Percentiles rank a stretch among this genome's conserved stretches.
phyloP scores from a whole-genome alignment of 345 rosid species.

The Chamaenerion angustifolium region DNA sequence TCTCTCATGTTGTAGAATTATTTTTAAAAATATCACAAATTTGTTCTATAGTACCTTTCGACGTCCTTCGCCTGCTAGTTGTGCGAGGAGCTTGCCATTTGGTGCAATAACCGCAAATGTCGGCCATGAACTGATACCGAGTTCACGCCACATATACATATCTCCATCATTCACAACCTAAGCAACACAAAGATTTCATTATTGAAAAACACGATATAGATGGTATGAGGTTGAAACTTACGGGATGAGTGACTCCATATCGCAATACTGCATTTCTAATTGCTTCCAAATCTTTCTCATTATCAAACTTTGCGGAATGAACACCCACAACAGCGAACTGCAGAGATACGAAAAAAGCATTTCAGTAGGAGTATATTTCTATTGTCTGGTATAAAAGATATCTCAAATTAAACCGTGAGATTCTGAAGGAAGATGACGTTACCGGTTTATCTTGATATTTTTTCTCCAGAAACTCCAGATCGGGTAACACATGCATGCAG shows the following conservation, averaged over 20 bases:
- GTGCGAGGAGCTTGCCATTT: slow-evolving; percentile 73
- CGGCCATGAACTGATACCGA: slow-evolving; percentile 93
- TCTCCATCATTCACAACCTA: slow-evolving; percentile 98
- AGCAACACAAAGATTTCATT: slow-evolving; percentile 1
- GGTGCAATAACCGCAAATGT: slow-evolving; percentile 85
- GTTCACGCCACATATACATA: slow-evolving; percentile 81
- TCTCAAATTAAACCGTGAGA: too few species aligned
- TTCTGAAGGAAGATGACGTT: slow-evolving; percentile 12
- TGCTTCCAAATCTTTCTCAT: slow-evolving; percentile 92
- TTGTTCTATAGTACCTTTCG: slow-evolving; percentile 73
- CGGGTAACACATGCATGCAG: slow-evolving; percentile 90
- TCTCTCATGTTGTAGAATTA: neutral
- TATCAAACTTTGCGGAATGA: slow-evolving; percentile 93
- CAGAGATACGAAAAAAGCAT: slow-evolving; percentile 2
- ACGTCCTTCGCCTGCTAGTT: slow-evolving; percentile 78
- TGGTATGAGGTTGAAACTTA: slow-evolving; percentile 19
- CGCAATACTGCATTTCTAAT: slow-evolving; percentile 84
- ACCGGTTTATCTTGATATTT: slow-evolving; percentile 84
- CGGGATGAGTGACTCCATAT: slow-evolving; percentile 74
- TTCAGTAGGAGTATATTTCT: too few species aligned
- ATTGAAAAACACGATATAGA: neutral
- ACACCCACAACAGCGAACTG: slow-evolving; percentile 94
- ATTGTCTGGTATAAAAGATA: too few species aligned
- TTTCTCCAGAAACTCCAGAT: slow-evolving; percentile 75
- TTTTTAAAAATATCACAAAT: slow-evolving; percentile 4